Evolutionary conservation across 2,329 filamentous ascomycete genomes (phyloP).

Genomic region (Claviceps humidiphila): DNA sequence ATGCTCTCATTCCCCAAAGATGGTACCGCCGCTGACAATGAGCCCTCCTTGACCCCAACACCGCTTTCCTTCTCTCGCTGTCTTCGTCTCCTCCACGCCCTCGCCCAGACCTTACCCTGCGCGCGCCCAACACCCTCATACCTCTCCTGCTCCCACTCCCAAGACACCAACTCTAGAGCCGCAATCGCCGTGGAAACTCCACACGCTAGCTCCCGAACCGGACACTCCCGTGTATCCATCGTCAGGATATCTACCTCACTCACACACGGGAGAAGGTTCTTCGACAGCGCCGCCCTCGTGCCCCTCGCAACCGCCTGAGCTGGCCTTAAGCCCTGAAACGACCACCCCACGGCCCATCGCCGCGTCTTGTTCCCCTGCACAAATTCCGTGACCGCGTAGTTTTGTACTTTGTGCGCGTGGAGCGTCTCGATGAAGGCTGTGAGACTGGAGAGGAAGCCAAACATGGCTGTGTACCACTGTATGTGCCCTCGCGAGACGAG

Average conservation of each 20-base stretch:
- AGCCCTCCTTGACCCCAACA: not conserved
- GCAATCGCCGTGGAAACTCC: conserved; percentile 32
- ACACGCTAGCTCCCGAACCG: conserved; percentile 23
- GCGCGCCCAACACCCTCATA: conserved; percentile 49
- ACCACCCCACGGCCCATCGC: conserved; percentile 85
- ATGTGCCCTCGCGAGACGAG: conserved; percentile 45
- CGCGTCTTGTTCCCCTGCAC: conserved; percentile 66
- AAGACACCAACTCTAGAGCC: conserved; percentile 44
- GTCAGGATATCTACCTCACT: conserved; percentile 30
- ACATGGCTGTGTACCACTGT: conserved; percentile 84
- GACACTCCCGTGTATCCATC: conserved; percentile 28
- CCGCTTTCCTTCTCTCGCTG: conserved; percentile 34
- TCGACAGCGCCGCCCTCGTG: conserved; percentile 25
- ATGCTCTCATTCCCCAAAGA: conserved; percentile 17
- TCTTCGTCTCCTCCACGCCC: conserved; percentile 55
- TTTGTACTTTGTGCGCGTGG: conserved; percentile 45
- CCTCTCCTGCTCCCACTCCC: conserved; percentile 45
- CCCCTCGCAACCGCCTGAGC: conserved; percentile 31
- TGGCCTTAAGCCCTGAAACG: conserved; percentile 57
- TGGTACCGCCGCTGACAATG: not conserved
- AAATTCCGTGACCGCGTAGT: conserved; percentile 74
- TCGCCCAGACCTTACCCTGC: conserved; percentile 63
- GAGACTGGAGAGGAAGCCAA: conserved; percentile 66
- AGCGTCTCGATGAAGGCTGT: conserved; percentile 48
- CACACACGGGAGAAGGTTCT: conserved; percentile 26